A percentile compares a stretch with the other conserved stretches of the same genome.
phyloP scores from a whole-genome alignment of 768 basidiomycete species.

The Serpula lacrymans region DNA sequence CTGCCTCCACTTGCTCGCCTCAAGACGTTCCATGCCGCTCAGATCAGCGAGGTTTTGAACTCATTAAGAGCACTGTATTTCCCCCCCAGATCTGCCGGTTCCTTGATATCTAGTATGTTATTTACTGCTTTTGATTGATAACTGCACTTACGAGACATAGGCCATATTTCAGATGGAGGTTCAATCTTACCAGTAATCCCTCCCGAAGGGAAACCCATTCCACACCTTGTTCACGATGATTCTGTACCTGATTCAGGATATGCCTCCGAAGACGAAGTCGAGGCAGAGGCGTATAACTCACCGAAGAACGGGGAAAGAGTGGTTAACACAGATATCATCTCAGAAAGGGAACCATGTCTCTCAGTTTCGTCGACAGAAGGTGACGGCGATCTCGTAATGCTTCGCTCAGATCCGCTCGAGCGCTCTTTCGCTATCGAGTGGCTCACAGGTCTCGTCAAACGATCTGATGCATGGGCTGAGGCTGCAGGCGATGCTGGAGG shows the following conservation, averaged over 20 bases:
- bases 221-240: slow-evolving; percentile 32
- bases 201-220: slow-evolving; percentile 23
- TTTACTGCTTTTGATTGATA: slow-evolving; percentile 2
- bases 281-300: slow-evolving; percentile 26
- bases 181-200: slow-evolving; percentile 10
- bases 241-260: slow-evolving; percentile 72
- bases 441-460: slow-evolving; percentile 67
- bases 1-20: slow-evolving; percentile 58
- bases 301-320: slow-evolving; percentile 16
- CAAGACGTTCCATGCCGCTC: slow-evolving; percentile 27
- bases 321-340: slow-evolving; percentile 11
- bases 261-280: slow-evolving; percentile 68
- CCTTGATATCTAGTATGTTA: slow-evolving; percentile 7
- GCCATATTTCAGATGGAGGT: slow-evolving; percentile 5
- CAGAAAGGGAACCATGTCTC: too few species aligned
- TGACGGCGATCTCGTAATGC: slow-evolving; percentile 36
- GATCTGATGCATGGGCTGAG: slow-evolving; percentile 50
- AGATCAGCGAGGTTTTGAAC: slow-evolving; percentile 38
- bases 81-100: slow-evolving; percentile 28
- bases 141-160: slow-evolving; percentile 19
- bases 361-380: too few species aligned
- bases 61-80: slow-evolving; percentile 53
- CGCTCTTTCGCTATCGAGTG: slow-evolving; percentile 67
- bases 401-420: slow-evolving; percentile 65
- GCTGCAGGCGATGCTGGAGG: slow-evolving; percentile 10